Evolutionary conservation across 1,139 yeast genomes (phyloP).

Genomic region (Scheffersomyces cryptocercus): DNA sequence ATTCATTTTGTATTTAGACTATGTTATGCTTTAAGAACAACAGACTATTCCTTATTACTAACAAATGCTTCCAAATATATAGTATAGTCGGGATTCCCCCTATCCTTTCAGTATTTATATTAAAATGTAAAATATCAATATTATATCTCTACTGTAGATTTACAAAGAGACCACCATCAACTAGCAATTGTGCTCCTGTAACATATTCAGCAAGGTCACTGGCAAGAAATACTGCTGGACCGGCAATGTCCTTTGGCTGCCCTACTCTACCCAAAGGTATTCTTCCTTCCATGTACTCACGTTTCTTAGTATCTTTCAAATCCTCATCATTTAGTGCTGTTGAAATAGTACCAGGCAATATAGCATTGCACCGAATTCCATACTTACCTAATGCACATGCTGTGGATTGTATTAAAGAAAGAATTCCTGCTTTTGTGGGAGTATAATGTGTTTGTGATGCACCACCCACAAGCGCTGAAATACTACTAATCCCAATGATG

Average conservation of each 20-base stretch:
- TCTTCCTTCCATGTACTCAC: slow-evolving; percentile 35
- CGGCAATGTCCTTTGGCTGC: slow-evolving; percentile 43
- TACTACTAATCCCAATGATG: slow-evolving; percentile 41
- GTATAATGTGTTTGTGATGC: slow-evolving; percentile 43
- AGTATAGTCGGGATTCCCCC: too few species aligned
- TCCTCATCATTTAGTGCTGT: slow-evolving; percentile 42
- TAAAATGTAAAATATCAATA: not conserved
- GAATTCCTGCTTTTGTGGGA: slow-evolving; percentile 50
- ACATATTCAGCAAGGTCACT: slow-evolving; percentile 44
- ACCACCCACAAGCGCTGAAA: slow-evolving; percentile 44
- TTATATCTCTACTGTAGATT: not conserved
- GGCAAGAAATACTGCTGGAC: slow-evolving; percentile 49
- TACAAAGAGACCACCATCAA: slow-evolving; percentile 48
- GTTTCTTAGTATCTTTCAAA: slow-evolving; percentile 28
- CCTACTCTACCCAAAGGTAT: slow-evolving; percentile 51
- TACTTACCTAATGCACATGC: slow-evolving; percentile 44
- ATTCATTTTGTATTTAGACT: too few species aligned
- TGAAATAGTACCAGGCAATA: slow-evolving; percentile 45
- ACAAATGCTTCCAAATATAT: too few species aligned
- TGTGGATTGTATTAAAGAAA: slow-evolving; percentile 43
- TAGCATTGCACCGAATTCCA: slow-evolving; percentile 42
- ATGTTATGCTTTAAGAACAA: too few species aligned
- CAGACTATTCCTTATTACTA: too few species aligned
- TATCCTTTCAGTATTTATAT: too few species aligned
- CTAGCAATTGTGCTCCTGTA: slow-evolving; percentile 46